Base-by-base conservation (phyloP, 805 yeast genomes). In the Candida ovalis region DNA sequence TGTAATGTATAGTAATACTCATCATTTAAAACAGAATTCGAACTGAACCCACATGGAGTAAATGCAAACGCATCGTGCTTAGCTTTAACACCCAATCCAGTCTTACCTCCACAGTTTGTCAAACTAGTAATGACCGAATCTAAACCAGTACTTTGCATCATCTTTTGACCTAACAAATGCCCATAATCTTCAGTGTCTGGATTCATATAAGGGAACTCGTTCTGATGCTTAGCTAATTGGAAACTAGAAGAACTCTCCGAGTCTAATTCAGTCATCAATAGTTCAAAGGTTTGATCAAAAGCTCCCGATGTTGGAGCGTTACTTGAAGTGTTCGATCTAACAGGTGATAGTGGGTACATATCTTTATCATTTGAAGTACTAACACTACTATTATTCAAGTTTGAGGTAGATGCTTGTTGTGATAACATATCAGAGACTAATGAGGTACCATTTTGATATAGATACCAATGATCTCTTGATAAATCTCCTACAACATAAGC, bases 31-130 rank as follows among this genome's bases (percentile, higher is more conserved):
- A 91, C 73, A 18, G 95, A 84, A 66, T 92, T 92, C 40, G 97
- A 88, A 2, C 97, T 88, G 62, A 82, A 92, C 7, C 99, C 99
- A 66, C 98, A 92, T 1, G 99, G 99, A 3, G 86, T 73, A 66
- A 92, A 92, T 25, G 94, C 84, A 68, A 89, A 92, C 8, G 96
- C 87, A 69, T 92, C 98, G 59, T 84, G 89, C 47, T 80, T 64
- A 13, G 48, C 42, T 24, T 39, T 39, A 10, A 37, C 24, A 17
- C 19, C 22, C 5, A 35, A 17, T 18, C 22, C 22, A 7, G 5
- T 35, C 19, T 35, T 18, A 17, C 7, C 22, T 18, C 47, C 35
- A 27, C 36, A 23, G 15, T 43, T 43, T 21, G 17, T n/a, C 17
- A 27, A 4, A 2, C 43, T 44, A 19, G 21, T 42, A 10, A 70